Percentiles rank a stretch among this genome's conserved stretches.
These are phyloP conservation scores for Pouteria glomerata DNA, from an alignment of 148 eudicot species.

Conservation along the genomic window DNA sequence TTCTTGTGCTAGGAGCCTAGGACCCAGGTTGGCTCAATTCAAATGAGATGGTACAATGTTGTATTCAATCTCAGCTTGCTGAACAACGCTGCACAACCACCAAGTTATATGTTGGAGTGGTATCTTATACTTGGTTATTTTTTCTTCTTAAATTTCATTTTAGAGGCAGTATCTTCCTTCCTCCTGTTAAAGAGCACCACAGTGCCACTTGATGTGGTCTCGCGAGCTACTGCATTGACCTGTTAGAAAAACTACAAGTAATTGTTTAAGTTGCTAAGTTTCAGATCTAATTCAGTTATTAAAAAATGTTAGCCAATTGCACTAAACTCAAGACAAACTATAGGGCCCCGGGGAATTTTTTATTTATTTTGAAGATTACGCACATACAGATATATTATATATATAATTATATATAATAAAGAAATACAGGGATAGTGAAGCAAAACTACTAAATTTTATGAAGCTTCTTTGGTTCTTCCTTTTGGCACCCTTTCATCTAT, in stretches of 20 bases:
- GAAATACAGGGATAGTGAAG: too few species aligned
- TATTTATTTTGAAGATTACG: too few species aligned
- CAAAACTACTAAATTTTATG: too few species aligned
- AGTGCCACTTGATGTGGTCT: neutral
- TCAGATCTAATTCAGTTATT: neutral
- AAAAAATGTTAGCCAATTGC: too few species aligned
- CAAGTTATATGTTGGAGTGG: constrained; percentile 7
- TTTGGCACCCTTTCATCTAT: too few species aligned
- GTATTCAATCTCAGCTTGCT: neutral
- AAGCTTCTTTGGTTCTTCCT: too few species aligned
- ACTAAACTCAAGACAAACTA: too few species aligned
- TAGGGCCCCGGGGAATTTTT: too few species aligned
- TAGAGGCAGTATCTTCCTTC: neutral
- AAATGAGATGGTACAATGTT: neutral
- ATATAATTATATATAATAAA: too few species aligned
- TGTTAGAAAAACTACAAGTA: neutral
- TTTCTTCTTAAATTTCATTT: neutral
- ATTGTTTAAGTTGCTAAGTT: neutral
- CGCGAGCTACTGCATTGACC: neutral
- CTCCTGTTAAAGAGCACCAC: neutral
- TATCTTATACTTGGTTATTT: neutral
- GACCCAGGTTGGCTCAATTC: constrained; percentile 1
- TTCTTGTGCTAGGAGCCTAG: neutral
- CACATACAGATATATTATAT: too few species aligned
- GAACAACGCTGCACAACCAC: constrained; percentile 1